These are phyloP conservation scores for Puccinia coronata DNA, from an alignment of 1,284 basidiomycete genomes.

Conservation along the genomic window DNA sequence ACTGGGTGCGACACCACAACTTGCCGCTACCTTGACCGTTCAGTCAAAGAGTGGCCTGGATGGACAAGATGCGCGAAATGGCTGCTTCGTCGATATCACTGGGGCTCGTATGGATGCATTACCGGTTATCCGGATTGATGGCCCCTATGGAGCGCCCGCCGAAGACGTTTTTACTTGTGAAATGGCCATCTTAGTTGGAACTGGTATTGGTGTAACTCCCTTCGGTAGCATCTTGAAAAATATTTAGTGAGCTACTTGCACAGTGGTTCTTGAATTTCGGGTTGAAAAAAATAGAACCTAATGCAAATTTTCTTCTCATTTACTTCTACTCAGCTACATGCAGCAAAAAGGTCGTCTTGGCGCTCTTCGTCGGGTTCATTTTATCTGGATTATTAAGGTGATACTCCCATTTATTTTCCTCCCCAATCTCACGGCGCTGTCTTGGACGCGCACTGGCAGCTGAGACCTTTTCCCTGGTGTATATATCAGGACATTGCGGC, in stretches of 20 bases:
- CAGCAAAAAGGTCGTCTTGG: slow-evolving; percentile 74
- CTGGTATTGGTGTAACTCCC: slow-evolving; percentile 81
- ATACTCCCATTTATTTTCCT: background rate
- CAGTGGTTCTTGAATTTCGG: background rate
- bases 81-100: slow-evolving; percentile 74
- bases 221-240: slow-evolving; percentile 89
- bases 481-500: slow-evolving; percentile 62
- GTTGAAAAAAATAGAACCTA: slow-evolving; percentile 40
- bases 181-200: slow-evolving; percentile 80
- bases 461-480: background rate
- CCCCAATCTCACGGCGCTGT: background rate
- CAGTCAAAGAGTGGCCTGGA: slow-evolving; percentile 73
- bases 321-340: slow-evolving; percentile 64
- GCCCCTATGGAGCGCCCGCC: slow-evolving; percentile 79
- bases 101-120: slow-evolving; percentile 60
- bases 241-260: slow-evolving; percentile 67
- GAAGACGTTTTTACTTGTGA: slow-evolving; percentile 84
- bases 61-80: slow-evolving; percentile 63
- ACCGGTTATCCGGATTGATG: slow-evolving; percentile 77
- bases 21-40: slow-evolving; percentile 72
- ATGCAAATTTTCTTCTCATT: background rate
- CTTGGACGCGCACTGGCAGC: background rate
- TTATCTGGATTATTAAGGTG: slow-evolving; percentile 81
- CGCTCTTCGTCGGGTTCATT: slow-evolving; percentile 77
- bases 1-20: slow-evolving; percentile 74